Evolutionary conservation across 345 rosid genomes (phyloP), one percentile per base, ranked within the genome.

Genomic region (Arabis alpina): DNA sequence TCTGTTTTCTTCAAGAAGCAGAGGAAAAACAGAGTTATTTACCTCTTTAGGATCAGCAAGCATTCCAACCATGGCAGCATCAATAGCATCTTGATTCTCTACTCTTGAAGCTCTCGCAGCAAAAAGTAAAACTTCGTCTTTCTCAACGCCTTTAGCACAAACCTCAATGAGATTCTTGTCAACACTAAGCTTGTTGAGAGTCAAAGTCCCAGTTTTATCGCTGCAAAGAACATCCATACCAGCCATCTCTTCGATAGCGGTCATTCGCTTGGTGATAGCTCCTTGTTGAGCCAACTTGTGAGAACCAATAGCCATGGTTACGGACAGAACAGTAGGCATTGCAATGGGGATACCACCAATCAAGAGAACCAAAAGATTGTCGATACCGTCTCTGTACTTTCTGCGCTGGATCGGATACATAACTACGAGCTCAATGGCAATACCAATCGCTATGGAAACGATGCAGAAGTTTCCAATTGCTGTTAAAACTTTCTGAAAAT

Each of bases 291-390:
- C 79, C 30, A 90, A 61, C 51, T 77, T 81, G 77, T 90, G 96
- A 37, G 96, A 90, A 10, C 96, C 96, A 76, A 90, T 90, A 54
- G 96, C 93, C 96, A 90, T 90, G 1, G 96, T 90, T 25, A 90
- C 96, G 0, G 96, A 90, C 42, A 76, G 23, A 25, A 76, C 79
- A 50, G 96, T 87, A 10, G 96, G 92, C 96, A 90, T 90, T 37
- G 97, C 97, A 61, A 87, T 91, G 4, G 97, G 97, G 60, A 88
- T 91, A 7, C 97, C 97, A 76, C 97, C 97, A 41, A 91, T 91
- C 84, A 91, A 68, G 62, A 91, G 95, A 51, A 91, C 95, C 72
- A 91, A 76, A 24, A 91, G 91, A 56, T 91, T 91, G 71, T 91
- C 87, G 49, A 91, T 91, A 16, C 97, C 97, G 3, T 84, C 79